These are phyloP conservation scores for Colletotrichum tofieldiae DNA, from an alignment of 2,329 filamentous ascomycete species.

Conservation along the genomic window DNA sequence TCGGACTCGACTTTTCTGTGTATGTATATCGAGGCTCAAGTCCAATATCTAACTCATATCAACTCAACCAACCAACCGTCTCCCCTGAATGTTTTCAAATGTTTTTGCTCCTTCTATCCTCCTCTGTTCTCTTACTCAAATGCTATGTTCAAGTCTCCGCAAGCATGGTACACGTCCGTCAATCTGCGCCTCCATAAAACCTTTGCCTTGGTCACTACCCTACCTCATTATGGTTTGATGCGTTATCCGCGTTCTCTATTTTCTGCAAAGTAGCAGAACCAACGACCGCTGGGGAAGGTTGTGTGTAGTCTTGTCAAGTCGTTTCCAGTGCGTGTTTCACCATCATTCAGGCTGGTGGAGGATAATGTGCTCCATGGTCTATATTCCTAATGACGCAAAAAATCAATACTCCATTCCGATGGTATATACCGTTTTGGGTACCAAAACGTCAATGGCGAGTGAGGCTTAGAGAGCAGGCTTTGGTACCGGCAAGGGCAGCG, in stretches of 20 bases:
- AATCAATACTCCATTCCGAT: background rate
- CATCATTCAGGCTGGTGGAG: background rate
- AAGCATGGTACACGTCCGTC: background rate
- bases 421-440: background rate
- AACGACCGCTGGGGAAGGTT: too few relatives aligned
- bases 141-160: background rate
- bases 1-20: constrained; percentile 1
- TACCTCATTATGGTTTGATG: too few relatives aligned
- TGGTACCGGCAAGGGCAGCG: background rate
- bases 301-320: background rate
- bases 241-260: background rate
- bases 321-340: background rate
- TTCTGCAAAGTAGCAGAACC: background rate
- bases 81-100: background rate
- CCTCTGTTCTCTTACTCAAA: too few relatives aligned
- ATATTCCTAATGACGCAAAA: background rate
- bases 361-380: background rate
- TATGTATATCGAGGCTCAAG: constrained; percentile 10
- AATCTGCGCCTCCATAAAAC: background rate
- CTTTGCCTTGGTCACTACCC: background rate
- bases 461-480: background rate
- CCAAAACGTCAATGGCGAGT: background rate
- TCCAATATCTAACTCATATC: constrained; percentile 1
- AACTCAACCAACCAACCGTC: background rate
- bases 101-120: background rate